Conservation (phyloP, 2,329 filamentous ascomycete genomes). For the Chrysoporthe puriensis region DNA sequence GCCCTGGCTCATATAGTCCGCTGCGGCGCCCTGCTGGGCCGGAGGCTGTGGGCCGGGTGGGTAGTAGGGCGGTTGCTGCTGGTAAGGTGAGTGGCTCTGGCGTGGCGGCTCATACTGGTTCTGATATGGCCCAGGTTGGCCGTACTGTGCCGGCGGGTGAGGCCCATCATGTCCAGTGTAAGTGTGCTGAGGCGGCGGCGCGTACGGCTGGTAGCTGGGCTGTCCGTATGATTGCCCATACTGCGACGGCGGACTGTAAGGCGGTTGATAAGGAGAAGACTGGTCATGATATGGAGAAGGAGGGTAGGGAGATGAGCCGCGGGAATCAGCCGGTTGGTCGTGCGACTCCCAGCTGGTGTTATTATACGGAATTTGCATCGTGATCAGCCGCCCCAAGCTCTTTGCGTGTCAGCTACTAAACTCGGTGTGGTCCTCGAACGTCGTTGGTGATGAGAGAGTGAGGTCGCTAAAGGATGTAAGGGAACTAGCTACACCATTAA, state of each 20-base stretch:
- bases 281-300: slow-evolving; percentile 20
- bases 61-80: slow-evolving; percentile 10
- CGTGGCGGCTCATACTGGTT: slow-evolving; percentile 6
- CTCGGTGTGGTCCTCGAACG: neutral
- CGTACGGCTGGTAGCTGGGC: slow-evolving; percentile 8
- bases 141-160: neutral
- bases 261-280: neutral
- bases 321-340: slow-evolving; percentile 4
- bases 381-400: neutral
- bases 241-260: slow-evolving; percentile 3
- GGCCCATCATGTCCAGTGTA: slow-evolving; percentile 1
- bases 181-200: slow-evolving; percentile 11
- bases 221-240: slow-evolving; percentile 21
- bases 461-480: neutral
- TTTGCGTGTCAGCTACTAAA: too few relatives aligned
- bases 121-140: neutral
- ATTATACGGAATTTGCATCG: slow-evolving; percentile 20
- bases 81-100: slow-evolving; percentile 11
- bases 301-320: slow-evolving; percentile 17
- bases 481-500: neutral
- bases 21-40: neutral
- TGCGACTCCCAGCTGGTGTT: slow-evolving; percentile 11
- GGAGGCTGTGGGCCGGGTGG: slow-evolving; percentile 4
- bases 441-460: neutral
- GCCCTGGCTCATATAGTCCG: slow-evolving; percentile 11